Conservation (phyloP, 441 rosid species). For the Dalechampia spathulata region DNA sequence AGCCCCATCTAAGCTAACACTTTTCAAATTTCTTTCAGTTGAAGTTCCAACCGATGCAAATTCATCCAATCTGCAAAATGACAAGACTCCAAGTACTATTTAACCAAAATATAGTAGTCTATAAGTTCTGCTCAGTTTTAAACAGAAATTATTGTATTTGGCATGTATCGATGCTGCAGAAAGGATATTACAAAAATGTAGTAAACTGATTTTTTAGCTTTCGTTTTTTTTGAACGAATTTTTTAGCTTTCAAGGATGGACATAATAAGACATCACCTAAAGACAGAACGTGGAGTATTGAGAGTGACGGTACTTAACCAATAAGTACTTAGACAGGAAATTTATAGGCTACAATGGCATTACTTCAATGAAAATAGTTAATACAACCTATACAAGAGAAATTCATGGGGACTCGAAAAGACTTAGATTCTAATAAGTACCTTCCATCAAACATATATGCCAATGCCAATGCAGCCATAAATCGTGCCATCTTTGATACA, state of each 20-base stretch:
- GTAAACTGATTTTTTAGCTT: too few relatives aligned
- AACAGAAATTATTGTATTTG: too few relatives aligned
- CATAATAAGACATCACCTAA: too few relatives aligned
- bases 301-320: too few relatives aligned
- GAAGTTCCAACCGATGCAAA: slow-evolving; percentile 52
- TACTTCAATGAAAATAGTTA: not conserved
- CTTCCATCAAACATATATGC: slow-evolving; percentile 98
- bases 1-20: slow-evolving; percentile 74
- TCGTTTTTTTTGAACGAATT: too few relatives aligned
- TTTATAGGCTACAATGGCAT: too few relatives aligned
- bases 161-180: too few relatives aligned
- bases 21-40: slow-evolving; percentile 64
- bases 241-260: not conserved
- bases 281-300: too few relatives aligned
- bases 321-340: too few relatives aligned
- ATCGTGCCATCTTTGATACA: slow-evolving; percentile 89
- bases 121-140: too few relatives aligned
- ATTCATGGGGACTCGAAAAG: not conserved
- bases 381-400: slow-evolving; percentile 1
- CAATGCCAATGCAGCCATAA: slow-evolving; percentile 95
- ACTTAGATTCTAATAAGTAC: slow-evolving; percentile 24
- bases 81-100: not conserved
- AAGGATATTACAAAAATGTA: too few relatives aligned
- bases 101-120: not conserved
- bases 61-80: slow-evolving; percentile 67